Evolutionary conservation across 352 stramenopile genomes (phyloP).

Genomic region (Phytopythium montanum): DNA sequence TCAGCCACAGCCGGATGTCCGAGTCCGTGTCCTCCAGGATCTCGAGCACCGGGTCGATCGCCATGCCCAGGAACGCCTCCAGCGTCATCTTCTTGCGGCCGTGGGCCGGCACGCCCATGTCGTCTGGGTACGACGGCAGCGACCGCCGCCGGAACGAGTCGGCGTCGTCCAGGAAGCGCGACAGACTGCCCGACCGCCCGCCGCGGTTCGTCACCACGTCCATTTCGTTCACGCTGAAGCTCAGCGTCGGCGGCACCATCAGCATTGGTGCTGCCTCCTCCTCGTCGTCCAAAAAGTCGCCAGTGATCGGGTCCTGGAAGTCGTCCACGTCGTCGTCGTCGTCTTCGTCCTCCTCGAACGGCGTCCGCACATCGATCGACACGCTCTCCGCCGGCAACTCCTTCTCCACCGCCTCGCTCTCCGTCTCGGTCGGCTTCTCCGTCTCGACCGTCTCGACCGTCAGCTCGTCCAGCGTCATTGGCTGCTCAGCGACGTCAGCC

Average conservation of each 20-base stretch:
- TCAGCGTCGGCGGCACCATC: conserved; percentile 56
- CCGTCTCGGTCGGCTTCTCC: neutral
- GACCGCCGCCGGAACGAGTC: conserved; percentile 72
- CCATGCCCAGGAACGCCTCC: conserved; percentile 67
- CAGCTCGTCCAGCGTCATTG: conserved; percentile 16
- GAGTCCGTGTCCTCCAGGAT: conserved; percentile 84
- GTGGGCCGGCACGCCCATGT: conserved; percentile 35
- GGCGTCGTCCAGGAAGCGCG: conserved; percentile 77
- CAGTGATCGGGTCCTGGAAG: conserved; percentile 41
- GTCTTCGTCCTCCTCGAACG: conserved; percentile 22
- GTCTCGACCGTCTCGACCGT: neutral
- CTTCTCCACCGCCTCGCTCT: neutral
- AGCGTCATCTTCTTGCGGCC: conserved; percentile 72
- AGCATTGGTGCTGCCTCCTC: conserved; percentile 13
- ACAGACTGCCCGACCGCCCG: conserved; percentile 61
- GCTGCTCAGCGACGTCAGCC: conserved; percentile 22
- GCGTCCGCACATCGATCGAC: conserved; percentile 7
- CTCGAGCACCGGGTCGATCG: conserved; percentile 83
- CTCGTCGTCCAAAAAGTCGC: conserved; percentile 21
- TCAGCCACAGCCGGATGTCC: conserved; percentile 80
- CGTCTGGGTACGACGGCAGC: conserved; percentile 71
- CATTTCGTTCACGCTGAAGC: conserved; percentile 82
- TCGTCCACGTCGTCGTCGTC: conserved; percentile 41
- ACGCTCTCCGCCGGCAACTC: neutral
- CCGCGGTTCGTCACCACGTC: conserved; percentile 78